Evolutionary conservation across 495 filamentous ascomycete species (phyloP).

Genomic region (Hypoxylon perforatum): DNA sequence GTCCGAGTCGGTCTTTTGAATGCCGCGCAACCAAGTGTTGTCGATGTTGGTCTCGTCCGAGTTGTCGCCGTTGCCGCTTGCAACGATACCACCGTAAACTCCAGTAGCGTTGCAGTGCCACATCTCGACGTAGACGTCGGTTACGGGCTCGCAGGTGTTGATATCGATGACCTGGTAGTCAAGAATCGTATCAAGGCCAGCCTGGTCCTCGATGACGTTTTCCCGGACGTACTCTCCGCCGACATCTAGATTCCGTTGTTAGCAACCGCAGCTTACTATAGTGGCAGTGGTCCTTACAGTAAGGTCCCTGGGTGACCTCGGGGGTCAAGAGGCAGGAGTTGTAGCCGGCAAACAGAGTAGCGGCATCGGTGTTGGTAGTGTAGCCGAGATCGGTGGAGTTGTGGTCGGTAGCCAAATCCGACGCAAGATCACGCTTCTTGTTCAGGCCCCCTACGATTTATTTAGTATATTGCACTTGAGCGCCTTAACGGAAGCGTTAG

Average conservation of each 20-base stretch:
- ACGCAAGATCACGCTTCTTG: slow-evolving; percentile 51
- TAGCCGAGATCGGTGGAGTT: slow-evolving; percentile 55
- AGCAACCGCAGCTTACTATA: slow-evolving; percentile 24
- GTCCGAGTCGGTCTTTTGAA: slow-evolving; percentile 60
- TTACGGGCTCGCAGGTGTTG: slow-evolving; percentile 67
- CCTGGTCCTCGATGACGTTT: slow-evolving; percentile 65
- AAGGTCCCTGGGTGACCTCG: slow-evolving; percentile 67
- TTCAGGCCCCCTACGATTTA: slow-evolving; percentile 17
- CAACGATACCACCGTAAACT: slow-evolving; percentile 66
- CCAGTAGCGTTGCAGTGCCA: slow-evolving; percentile 64
- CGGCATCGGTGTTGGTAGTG: slow-evolving; percentile 56
- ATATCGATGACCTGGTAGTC: slow-evolving; percentile 71
- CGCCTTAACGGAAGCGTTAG: not conserved
- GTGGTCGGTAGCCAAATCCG: slow-evolving; percentile 45
- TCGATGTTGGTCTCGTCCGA: slow-evolving; percentile 59
- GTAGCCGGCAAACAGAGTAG: slow-evolving; percentile 63
- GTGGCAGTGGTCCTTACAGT: slow-evolving; percentile 50
- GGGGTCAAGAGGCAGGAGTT: slow-evolving; percentile 67
- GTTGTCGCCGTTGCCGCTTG: slow-evolving; percentile 63
- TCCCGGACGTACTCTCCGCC: slow-evolving; percentile 60
- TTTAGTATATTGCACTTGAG: not conserved
- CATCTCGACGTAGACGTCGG: slow-evolving; percentile 67
- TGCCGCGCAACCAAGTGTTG: slow-evolving; percentile 62
- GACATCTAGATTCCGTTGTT: slow-evolving; percentile 45
- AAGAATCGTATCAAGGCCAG: slow-evolving; percentile 66